Evolutionary conservation across 2,329 filamentous ascomycete genomes (phyloP), one percentile per base, ranked within the genome.

Genomic region (Metarhizium sp.): DNA sequence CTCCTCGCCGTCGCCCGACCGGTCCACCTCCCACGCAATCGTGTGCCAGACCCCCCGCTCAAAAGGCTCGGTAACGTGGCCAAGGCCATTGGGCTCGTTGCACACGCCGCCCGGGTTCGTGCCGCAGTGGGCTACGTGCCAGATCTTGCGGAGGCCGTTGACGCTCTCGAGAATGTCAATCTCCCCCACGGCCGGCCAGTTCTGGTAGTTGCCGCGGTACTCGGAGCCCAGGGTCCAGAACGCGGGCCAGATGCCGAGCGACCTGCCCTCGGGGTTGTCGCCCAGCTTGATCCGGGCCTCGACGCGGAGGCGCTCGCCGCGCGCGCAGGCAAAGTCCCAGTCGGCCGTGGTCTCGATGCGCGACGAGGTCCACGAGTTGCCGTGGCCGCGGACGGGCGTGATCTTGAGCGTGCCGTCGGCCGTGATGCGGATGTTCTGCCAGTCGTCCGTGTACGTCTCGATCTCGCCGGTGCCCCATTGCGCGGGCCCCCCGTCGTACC

Each of bases 391-490:
- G 20, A 59, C 8, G 16, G 64, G 60, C 8, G 66, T 64, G 52
- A 76, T 77, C 43, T 63, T 62, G 11, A 78, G 69, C 6, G 67
- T 70, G 13, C 68, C n/a, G 45, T 59, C 34, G 7, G 61, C 57
- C 13, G 71, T 72, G 58, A 77, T 65, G 55, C 62, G 66, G 47
- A 78, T 59, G 64, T 79, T 79, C 46, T 62, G 56, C 13, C 59
- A 38, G 38, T 65, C 65, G 49, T 62, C 60, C 25, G 75, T 78
- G 65, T 79, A 79, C 1, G 66, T 70, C 62, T 79, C 66, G 18
- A 74, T 66, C 62, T 79, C 77, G 55, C 71, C 69, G 4, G 77
- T 80, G 51, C 77, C 76, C 76, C 77, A 79, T 58, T 73, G 67
- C 7, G 64, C 53, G 0, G 75, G 64, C 1, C 76, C 76, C n/a